Conservation (phyloP, 371 early-diverging fungal species). For the Mucor plumbeus region DNA sequence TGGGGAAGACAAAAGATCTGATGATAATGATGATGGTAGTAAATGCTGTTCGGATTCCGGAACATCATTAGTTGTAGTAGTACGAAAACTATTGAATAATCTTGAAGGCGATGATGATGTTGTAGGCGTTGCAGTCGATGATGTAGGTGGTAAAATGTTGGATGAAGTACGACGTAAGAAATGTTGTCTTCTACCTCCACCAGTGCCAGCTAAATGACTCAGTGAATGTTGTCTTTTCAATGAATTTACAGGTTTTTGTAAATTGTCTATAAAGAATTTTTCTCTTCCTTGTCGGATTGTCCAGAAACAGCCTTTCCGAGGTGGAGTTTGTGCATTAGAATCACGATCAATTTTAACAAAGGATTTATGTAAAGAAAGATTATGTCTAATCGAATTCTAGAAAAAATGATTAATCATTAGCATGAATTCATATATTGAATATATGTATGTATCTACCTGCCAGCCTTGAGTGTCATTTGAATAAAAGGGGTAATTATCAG, state of each 20-base stretch:
- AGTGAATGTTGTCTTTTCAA: slow-evolving; percentile 13
- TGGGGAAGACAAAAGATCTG: slow-evolving; percentile 17
- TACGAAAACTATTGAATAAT: slow-evolving; percentile 9
- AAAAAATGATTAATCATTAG: neutral
- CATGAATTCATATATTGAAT: neutral
- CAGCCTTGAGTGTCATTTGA: slow-evolving; percentile 80
- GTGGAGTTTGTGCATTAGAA: slow-evolving; percentile 20
- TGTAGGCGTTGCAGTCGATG: neutral
- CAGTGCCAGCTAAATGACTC: neutral
- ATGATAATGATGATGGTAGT: slow-evolving; percentile 20
- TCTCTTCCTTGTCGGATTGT: slow-evolving; percentile 55
- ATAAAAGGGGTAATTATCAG: slow-evolving; percentile 80
- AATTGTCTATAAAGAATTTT: slow-evolving; percentile 36
- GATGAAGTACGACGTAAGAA: slow-evolving; percentile 16
- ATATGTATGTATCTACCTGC: slow-evolving; percentile 68
- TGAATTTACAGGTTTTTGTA: slow-evolving; percentile 23
- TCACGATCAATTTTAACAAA: slow-evolving; percentile 42
- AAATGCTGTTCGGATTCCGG: slow-evolving; percentile 26
- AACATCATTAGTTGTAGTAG: slow-evolving; percentile 2
- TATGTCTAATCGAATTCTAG: slow-evolving; percentile 97
- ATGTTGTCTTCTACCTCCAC: neutral
- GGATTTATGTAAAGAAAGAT: slow-evolving; percentile 85
- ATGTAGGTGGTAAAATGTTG: neutral
- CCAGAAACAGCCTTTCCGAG: slow-evolving; percentile 44
- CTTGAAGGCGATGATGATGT: slow-evolving; percentile 6